Conservation (phyloP, 306 rosid species). For the Gastrolobium villosum region DNA sequence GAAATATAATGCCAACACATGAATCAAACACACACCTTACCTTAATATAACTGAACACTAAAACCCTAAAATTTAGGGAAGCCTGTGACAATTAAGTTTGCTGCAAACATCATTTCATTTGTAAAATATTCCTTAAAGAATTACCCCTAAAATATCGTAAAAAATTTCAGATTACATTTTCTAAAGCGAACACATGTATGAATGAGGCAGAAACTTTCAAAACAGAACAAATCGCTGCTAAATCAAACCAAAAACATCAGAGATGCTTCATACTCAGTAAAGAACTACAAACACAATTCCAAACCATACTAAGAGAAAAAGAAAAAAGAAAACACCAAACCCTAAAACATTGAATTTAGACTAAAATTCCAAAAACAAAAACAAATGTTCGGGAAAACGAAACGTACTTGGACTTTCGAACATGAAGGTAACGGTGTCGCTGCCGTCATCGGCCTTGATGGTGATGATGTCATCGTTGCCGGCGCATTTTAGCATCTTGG, state of each 20-base stretch:
- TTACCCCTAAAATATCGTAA: not conserved
- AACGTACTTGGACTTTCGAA: constrained; percentile 88
- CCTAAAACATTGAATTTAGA: not conserved
- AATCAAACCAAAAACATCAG: not conserved
- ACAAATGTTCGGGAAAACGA: not conserved
- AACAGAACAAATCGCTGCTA: not conserved
- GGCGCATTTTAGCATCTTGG: constrained; percentile 95
- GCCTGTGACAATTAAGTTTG: too few species aligned
- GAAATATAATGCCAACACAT: not conserved
- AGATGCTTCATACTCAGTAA: not conserved
- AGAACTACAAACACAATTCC: not conserved
- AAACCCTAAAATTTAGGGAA: not conserved
- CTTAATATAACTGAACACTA: not conserved
- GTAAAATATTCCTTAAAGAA: not conserved
- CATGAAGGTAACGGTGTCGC: constrained; percentile 94
- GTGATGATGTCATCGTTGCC: constrained; percentile 93
- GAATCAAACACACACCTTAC: not conserved
- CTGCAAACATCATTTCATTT: not conserved
- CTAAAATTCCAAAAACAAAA: not conserved
- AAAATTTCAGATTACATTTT: not conserved
- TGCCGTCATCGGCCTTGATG: constrained; percentile 90
- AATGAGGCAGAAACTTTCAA: not conserved
- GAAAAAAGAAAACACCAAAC: not conserved
- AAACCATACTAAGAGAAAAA: not conserved
- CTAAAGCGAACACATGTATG: not conserved